phyloP scores from a whole-genome alignment of 2,329 filamentous ascomycete species.

The Trichoderma koningiopsis region DNA sequence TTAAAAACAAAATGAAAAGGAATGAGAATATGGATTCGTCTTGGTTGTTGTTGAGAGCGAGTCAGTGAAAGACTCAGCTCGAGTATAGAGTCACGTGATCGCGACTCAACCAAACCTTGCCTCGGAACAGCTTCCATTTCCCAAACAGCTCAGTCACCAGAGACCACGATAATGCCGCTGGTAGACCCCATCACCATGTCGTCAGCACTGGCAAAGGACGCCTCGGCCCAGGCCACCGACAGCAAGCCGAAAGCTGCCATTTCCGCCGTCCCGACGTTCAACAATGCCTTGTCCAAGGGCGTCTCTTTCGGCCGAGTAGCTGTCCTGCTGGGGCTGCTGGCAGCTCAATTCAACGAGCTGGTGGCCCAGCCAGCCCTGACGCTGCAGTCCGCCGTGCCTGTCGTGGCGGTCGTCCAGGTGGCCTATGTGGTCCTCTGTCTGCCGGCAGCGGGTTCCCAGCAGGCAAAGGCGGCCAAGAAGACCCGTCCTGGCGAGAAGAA shows the following conservation, averaged over 20 bases:
- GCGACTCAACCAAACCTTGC: neutral
- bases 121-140: neutral
- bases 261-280: slow-evolving; percentile 43
- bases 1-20: too few relatives aligned
- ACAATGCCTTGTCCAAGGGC: slow-evolving; percentile 45
- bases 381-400: slow-evolving; percentile 62
- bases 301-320: slow-evolving; percentile 69
- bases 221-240: slow-evolving; percentile 36
- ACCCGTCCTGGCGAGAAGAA: slow-evolving; percentile 56
- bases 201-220: slow-evolving; percentile 38
- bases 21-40: neutral
- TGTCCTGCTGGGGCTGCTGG: slow-evolving; percentile 66
- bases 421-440: slow-evolving; percentile 65
- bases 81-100: neutral
- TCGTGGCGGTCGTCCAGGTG: slow-evolving; percentile 65
- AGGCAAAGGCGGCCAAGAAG: slow-evolving; percentile 50
- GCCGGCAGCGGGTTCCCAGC: slow-evolving; percentile 57
- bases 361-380: slow-evolving; percentile 70
- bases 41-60: neutral
- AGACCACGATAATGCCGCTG: slow-evolving; percentile 35
- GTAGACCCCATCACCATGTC: slow-evolving; percentile 46
- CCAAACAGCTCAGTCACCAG: slow-evolving; percentile 5
- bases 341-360: slow-evolving; percentile 64
- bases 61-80: neutral
- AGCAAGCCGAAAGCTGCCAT: slow-evolving; percentile 36